phyloP scores from a whole-genome alignment of 2,329 filamentous ascomycete genomes.

The Microcera coccophila region DNA sequence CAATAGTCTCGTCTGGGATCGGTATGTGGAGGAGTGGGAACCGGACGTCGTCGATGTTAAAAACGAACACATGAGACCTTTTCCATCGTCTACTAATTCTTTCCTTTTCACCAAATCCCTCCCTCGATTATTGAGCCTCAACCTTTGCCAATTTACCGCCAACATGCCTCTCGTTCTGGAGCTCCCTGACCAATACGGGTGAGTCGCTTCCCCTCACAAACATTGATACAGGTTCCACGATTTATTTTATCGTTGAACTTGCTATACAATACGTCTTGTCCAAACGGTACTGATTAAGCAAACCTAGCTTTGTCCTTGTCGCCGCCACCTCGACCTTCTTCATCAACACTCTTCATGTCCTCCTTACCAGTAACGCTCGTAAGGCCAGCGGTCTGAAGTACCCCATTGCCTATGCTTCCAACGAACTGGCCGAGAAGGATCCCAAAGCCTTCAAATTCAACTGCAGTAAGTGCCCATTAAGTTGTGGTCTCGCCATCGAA shows the following conservation, averaged over 20 bases:
- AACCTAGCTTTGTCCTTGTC: constrained; percentile 56
- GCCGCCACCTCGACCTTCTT: constrained; percentile 55
- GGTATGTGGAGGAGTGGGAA: too few relatives aligned
- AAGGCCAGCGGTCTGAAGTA: constrained; percentile 52
- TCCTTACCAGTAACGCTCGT: constrained; percentile 47
- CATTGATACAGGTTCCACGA: background rate
- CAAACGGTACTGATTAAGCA: too few relatives aligned
- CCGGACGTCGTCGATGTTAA: too few relatives aligned
- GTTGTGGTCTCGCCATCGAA: background rate
- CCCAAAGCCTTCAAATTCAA: constrained; percentile 57
- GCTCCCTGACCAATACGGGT: constrained; percentile 51
- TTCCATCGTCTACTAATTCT: too few relatives aligned
- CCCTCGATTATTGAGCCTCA: too few relatives aligned
- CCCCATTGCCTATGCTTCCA: constrained; percentile 53
- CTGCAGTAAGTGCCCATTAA: constrained; percentile 44
- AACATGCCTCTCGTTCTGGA: constrained; percentile 44
- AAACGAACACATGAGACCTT: too few relatives aligned
- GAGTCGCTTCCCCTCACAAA: constrained; percentile 22
- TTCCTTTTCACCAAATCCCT: too few relatives aligned
- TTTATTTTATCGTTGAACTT: background rate
- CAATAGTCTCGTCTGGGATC: too few relatives aligned
- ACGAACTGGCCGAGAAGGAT: constrained; percentile 53
- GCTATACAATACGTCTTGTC: too few relatives aligned
- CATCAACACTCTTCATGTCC: constrained; percentile 51
- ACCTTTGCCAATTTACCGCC: too few relatives aligned